phyloP scores from a whole-genome alignment of 1,139 yeast genomes.

The Magnusiomyces sp. region DNA sequence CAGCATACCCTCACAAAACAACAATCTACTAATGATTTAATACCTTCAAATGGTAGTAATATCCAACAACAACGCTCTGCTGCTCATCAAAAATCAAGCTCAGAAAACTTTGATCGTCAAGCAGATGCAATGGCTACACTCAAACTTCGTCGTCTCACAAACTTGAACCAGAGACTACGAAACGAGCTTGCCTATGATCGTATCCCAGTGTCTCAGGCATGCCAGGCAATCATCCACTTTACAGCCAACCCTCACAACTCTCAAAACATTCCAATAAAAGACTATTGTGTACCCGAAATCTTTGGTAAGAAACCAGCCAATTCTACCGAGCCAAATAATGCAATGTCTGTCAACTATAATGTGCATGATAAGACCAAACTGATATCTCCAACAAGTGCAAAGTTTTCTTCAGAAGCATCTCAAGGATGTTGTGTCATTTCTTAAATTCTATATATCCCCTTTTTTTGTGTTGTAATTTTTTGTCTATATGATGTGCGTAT shows the following conservation, averaged over 20 bases:
- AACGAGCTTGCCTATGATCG: constrained; percentile 50
- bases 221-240: constrained; percentile 21
- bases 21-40: no score
- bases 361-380: not conserved
- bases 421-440: not conserved
- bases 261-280: not conserved
- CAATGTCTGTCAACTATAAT: not conserved
- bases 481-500: no score
- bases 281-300: not conserved
- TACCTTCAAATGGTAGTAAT: no score
- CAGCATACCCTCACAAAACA: no score
- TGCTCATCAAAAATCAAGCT: no score
- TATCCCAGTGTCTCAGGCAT: constrained; percentile 61
- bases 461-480: not conserved
- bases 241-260: not conserved
- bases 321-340: not conserved
- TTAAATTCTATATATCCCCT: not conserved
- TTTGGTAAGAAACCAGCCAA: not conserved
- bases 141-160: constrained; percentile 56
- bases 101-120: no score
- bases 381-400: not conserved
- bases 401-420: not conserved
- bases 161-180: constrained; percentile 48
- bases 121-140: constrained; percentile 27
- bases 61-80: no score